Evolutionary conservation across 1,284 basidiomycete species (phyloP).

Genomic region (Sporisorium exsertum): DNA sequence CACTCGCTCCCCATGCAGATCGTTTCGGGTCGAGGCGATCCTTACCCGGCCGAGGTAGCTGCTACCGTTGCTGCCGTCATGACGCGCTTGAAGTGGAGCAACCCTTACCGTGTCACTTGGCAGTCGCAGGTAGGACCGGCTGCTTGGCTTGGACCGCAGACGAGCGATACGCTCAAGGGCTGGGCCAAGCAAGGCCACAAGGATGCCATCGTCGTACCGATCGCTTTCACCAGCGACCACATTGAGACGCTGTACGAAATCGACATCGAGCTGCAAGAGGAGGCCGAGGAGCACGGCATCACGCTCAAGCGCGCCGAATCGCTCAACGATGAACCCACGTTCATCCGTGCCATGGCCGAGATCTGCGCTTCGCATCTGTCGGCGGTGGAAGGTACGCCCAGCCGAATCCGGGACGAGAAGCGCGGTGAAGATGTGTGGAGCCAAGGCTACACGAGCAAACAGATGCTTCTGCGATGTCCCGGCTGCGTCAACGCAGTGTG

Average conservation of each 20-base stretch:
- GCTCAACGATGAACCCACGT: constrained; percentile 97
- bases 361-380: constrained; percentile 84
- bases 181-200: constrained; percentile 88
- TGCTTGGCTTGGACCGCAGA: constrained; percentile 99
- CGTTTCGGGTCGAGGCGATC: constrained; percentile 82
- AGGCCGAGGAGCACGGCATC: constrained; percentile 83
- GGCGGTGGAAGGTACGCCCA: constrained; percentile 33
- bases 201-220: constrained; percentile 88
- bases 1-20: constrained; percentile 89
- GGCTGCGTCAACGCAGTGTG: constrained; percentile 91
- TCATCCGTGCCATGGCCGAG: constrained; percentile 95
- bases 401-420: constrained; percentile 29
- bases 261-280: constrained; percentile 91
- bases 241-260: constrained; percentile 98
- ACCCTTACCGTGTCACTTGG: constrained; percentile 89
- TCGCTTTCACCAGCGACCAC: constrained; percentile 98
- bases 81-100: constrained; percentile 64
- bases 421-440: constrained; percentile 57
- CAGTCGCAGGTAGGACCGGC: constrained; percentile 97
- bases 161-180: constrained; percentile 89
- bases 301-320: constrained; percentile 91
- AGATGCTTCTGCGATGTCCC: constrained; percentile 89
- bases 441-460: constrained; percentile 75
- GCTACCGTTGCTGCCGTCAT: constrained; percentile 76
- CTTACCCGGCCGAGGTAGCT: constrained; percentile 94